Evolutionary conservation across 1,284 basidiomycete species (phyloP).

Genomic region (Hypsizygus ulmarius): DNA sequence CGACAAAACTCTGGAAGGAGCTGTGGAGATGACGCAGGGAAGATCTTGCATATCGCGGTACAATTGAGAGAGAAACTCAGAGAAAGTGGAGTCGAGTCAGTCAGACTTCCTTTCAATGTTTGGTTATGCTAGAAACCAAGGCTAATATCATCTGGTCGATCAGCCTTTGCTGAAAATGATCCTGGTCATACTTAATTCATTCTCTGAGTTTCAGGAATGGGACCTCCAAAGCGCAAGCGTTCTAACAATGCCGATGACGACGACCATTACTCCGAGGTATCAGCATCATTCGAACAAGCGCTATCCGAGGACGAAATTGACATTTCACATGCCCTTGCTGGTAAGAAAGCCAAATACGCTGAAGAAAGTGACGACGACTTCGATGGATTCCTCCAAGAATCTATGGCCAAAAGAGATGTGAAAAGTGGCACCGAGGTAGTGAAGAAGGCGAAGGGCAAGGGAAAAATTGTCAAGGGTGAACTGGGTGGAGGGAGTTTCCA

Average conservation of each 20-base stretch:
- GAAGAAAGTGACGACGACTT: slow-evolving; percentile 18
- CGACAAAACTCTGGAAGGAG: too few relatives aligned
- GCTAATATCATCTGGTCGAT: neutral
- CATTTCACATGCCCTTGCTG: slow-evolving; percentile 34
- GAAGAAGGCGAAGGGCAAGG: slow-evolving; percentile 69
- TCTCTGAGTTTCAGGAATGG: too few relatives aligned
- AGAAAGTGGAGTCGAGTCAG: too few relatives aligned
- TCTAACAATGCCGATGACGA: slow-evolving; percentile 18
- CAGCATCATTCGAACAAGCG: slow-evolving; percentile 15
- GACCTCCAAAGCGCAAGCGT: slow-evolving; percentile 35
- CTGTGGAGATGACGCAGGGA: too few relatives aligned
- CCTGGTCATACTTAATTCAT: too few relatives aligned
- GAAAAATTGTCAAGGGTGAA: slow-evolving; percentile 65
- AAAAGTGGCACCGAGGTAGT: slow-evolving; percentile 69
- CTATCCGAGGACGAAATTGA: slow-evolving; percentile 40
- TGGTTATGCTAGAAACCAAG: neutral
- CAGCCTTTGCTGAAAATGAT: neutral
- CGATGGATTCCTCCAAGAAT: slow-evolving; percentile 45
- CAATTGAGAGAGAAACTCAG: too few relatives aligned
- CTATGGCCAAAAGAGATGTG: slow-evolving; percentile 63
- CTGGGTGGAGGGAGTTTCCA: slow-evolving; percentile 84
- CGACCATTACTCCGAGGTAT: slow-evolving; percentile 23
- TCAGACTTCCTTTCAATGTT: too few relatives aligned
- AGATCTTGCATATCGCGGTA: too few relatives aligned
- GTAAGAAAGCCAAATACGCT: slow-evolving; percentile 28